Percentiles rank a stretch among this genome's conserved stretches.
These are phyloP conservation scores for Macaranga tanarius DNA, from an alignment of 441 rosid genomes.

Conservation along the genomic window DNA sequence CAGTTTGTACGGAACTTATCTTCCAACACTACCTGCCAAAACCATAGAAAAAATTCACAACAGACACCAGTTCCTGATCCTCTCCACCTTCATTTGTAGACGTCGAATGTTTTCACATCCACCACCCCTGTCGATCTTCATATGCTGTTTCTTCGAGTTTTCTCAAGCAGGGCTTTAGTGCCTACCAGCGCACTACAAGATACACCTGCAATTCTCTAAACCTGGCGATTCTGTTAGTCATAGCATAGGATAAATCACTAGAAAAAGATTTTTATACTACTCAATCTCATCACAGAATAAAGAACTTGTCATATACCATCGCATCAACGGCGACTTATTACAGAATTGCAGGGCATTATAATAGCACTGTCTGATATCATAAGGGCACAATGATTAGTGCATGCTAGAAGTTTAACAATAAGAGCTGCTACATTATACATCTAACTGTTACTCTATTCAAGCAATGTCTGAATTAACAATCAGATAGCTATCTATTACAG, in stretches of 20 bases:
- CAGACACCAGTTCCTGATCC: no score
- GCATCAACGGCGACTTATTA: conserved; percentile 10
- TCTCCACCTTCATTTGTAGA: no score
- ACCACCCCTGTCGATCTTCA: no score
- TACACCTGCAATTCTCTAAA: neutral
- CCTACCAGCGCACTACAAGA: no score
- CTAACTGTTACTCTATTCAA: conserved; percentile 33
- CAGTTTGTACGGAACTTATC: no score
- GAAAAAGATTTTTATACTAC: neutral
- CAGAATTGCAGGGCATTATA: conserved; percentile 19
- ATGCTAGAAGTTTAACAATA: conserved; percentile 22
- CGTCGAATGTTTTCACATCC: no score
- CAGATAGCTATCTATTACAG: conserved; percentile 28
- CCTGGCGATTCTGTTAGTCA: neutral
- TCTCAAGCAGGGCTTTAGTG: no score
- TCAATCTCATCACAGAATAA: neutral
- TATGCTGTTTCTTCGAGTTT: no score
- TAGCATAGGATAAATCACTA: no score
- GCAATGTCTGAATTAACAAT: conserved; percentile 34
- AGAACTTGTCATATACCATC: neutral
- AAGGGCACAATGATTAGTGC: conserved; percentile 21
- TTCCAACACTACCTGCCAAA: no score
- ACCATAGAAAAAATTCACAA: no score
- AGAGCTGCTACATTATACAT: conserved; percentile 29
- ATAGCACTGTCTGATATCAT: conserved; percentile 20